These are phyloP conservation scores for Nitzschia sp. DNA, from an alignment of 108 stramenopile species.

Conservation along the genomic window DNA sequence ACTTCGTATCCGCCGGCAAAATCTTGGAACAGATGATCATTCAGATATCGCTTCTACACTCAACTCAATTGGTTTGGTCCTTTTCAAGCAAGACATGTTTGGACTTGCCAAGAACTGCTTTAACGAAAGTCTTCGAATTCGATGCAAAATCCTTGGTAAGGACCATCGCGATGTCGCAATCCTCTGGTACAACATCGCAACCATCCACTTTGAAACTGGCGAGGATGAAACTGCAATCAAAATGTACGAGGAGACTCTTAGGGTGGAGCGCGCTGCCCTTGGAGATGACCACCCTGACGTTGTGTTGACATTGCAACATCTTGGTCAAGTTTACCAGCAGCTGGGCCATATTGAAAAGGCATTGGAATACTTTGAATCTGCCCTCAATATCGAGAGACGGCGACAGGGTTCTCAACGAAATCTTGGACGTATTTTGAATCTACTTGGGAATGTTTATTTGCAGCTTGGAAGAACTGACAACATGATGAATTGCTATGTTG, in stretches of 20 bases:
- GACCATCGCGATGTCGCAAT: slow-evolving; percentile 54
- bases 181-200: slow-evolving; percentile 59
- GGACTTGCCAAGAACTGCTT: slow-evolving; percentile 65
- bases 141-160: slow-evolving; percentile 40
- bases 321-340: slow-evolving; percentile 63
- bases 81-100: slow-evolving; percentile 57
- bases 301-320: slow-evolving; percentile 54
- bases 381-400: slow-evolving; percentile 46
- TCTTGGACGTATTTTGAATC: slow-evolving; percentile 49
- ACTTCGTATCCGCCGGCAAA: slow-evolving; percentile 54
- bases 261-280: slow-evolving; percentile 48
- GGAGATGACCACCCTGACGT: slow-evolving; percentile 64
- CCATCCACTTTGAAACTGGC: slow-evolving; percentile 57
- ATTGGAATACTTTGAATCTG: slow-evolving; percentile 53
- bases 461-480: slow-evolving; percentile 39
- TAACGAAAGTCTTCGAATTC: slow-evolving; percentile 57
- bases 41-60: slow-evolving; percentile 60
- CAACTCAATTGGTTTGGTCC: slow-evolving; percentile 57
- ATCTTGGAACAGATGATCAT: slow-evolving; percentile 52
- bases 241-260: slow-evolving; percentile 56
- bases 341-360: slow-evolving; percentile 53
- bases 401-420: slow-evolving; percentile 2
- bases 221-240: slow-evolving; percentile 53
- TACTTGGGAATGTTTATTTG: slow-evolving; percentile 59
- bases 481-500: slow-evolving; percentile 57